These are phyloP conservation scores for Lasiodiplodia sp. DNA, from an alignment of 2,329 filamentous ascomycete genomes.

Conservation along the genomic window DNA sequence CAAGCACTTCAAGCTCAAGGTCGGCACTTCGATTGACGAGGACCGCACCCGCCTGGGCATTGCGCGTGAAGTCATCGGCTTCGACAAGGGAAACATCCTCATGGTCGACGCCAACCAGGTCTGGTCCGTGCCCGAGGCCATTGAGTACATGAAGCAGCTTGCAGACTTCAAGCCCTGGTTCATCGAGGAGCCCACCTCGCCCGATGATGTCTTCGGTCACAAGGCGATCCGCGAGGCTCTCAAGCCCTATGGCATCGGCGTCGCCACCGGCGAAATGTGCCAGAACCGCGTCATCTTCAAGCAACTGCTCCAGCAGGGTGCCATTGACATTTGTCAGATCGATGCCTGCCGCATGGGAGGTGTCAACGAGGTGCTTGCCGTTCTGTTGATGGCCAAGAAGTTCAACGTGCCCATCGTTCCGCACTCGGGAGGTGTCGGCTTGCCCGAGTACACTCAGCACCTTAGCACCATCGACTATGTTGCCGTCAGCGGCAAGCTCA, in stretches of 20 bases:
- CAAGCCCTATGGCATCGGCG: conserved; percentile 75
- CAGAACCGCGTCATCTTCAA: conserved; percentile 96
- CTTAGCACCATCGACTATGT: conserved; percentile 93
- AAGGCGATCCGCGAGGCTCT: conserved; percentile 84
- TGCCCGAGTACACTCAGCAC: conserved; percentile 95
- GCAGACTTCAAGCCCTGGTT: conserved; percentile 89
- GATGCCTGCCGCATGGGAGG: conserved; percentile 90
- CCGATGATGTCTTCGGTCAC: conserved; percentile 89
- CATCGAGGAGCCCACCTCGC: conserved; percentile 92
- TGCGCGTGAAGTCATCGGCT: conserved; percentile 80
- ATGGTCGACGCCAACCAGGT: conserved; percentile 96
- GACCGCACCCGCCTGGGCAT: conserved; percentile 75
- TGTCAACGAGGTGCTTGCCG: conserved; percentile 91
- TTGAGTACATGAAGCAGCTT: conserved; percentile 83
- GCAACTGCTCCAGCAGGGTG: conserved; percentile 80
- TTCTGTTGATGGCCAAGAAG: conserved; percentile 84
- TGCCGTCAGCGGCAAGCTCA: conserved; percentile 80
- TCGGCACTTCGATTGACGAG: conserved; percentile 74
- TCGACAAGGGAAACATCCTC: conserved; percentile 81
- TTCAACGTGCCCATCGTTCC: conserved; percentile 83
- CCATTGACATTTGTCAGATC: conserved; percentile 88
- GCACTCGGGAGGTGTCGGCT: conserved; percentile 85
- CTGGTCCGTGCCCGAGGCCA: conserved; percentile 89
- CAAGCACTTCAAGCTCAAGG: conserved; percentile 89
- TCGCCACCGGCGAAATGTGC: conserved; percentile 94